Evolutionary conservation across 75 land plant species (phyloP).

Genomic region (Adiantum capillusveneris): DNA sequence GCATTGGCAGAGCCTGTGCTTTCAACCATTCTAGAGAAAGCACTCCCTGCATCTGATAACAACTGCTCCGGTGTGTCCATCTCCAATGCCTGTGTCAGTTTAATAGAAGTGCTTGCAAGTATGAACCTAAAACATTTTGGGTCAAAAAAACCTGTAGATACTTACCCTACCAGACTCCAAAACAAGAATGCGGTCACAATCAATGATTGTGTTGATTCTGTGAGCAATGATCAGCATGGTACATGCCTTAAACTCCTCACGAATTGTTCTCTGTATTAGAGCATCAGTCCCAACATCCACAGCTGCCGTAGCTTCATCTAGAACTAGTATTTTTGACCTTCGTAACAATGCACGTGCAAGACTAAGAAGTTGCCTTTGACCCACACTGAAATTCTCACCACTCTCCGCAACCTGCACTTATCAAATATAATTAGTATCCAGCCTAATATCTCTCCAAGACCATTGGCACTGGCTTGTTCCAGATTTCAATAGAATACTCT

Average conservation of each 20-base stretch:
- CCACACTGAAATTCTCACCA: constrained; percentile 98
- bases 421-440: neutral
- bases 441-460: too few species aligned
- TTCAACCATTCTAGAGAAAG: constrained; percentile 87
- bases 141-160: neutral
- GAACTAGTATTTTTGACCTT: constrained; percentile 93
- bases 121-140: neutral
- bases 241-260: constrained; percentile 93
- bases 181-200: constrained; percentile 83
- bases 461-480: too few species aligned
- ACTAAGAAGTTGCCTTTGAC: constrained; percentile 93
- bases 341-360: constrained; percentile 87
- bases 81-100: constrained; percentile 77
- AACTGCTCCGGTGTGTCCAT: constrained; percentile 70
- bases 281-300: constrained; percentile 99
- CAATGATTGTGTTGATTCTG: constrained; percentile 89
- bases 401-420: constrained; percentile 63
- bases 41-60: constrained; percentile 54
- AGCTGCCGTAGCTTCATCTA: constrained; percentile 99
- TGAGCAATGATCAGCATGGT: constrained; percentile 99
- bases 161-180: constrained; percentile 77
- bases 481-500: too few species aligned
- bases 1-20: constrained; percentile 98
- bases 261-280: constrained; percentile 90
- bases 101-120: neutral